Evolutionary conservation across 106 monocot genomes (phyloP).

Genomic region (Apostasia ramifera): DNA sequence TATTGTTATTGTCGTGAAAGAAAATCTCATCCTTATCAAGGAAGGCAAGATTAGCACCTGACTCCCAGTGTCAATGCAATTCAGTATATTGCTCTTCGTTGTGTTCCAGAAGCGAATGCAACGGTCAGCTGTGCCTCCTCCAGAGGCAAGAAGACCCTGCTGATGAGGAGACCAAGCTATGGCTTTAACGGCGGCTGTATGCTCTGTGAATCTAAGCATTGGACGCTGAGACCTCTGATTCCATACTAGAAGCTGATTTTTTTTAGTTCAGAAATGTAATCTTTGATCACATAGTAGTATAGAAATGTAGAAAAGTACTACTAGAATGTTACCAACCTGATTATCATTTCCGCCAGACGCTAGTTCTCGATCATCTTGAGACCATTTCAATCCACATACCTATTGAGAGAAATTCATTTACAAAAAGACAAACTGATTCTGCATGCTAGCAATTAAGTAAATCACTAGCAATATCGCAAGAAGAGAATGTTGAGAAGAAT

Average conservation of each 20-base stretch:
- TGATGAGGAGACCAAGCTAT: slow-evolving; percentile 99
- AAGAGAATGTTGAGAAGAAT: no score
- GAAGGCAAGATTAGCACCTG: slow-evolving; percentile 34
- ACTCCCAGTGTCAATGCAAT: slow-evolving; percentile 84
- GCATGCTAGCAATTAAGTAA: no score
- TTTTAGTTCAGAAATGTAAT: background rate
- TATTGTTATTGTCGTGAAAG: background rate
- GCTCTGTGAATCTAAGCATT: slow-evolving; percentile 58
- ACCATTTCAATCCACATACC: slow-evolving; percentile 99
- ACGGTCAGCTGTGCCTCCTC: slow-evolving; percentile 92
- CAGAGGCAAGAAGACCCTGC: slow-evolving; percentile 87
- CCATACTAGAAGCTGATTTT: slow-evolving; percentile 79
- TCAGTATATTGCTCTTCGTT: slow-evolving; percentile 63
- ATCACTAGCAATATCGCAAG: no score
- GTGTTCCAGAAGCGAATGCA: slow-evolving; percentile 98
- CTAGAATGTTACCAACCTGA: slow-evolving; percentile 30
- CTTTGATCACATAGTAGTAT: background rate
- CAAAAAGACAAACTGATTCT: background rate
- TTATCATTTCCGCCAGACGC: slow-evolving; percentile 99
- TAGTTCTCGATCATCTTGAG: slow-evolving; percentile 87
- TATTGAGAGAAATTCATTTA: slow-evolving; percentile 13
- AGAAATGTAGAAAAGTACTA: background rate
- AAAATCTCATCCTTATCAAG: background rate
- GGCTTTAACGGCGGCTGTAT: slow-evolving; percentile 97
- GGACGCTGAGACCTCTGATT: slow-evolving; percentile 77